phyloP scores from a whole-genome alignment of 2,329 filamentous ascomycete species.

The Ascochyta clinopodiicola region DNA sequence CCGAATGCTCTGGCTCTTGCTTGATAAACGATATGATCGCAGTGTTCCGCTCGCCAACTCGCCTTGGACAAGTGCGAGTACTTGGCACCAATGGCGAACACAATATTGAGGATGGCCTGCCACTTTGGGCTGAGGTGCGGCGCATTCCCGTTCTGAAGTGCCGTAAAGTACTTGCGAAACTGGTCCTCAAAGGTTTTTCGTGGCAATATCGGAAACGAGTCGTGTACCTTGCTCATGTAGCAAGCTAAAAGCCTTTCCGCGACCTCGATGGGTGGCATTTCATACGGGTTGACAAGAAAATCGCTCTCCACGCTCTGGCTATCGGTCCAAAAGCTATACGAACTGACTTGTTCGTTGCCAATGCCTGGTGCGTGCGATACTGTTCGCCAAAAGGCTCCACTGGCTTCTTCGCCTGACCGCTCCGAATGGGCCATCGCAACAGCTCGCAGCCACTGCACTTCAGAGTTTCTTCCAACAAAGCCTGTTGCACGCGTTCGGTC shows the following conservation, averaged over 20 bases:
- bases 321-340: conserved; percentile 45
- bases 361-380: conserved; percentile 7
- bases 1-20: conserved; percentile 46
- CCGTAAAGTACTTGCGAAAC: conserved; percentile 42
- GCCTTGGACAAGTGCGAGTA: conserved; percentile 45
- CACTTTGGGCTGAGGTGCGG: conserved; percentile 37
- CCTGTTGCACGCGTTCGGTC: conserved; percentile 39
- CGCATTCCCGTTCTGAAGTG: conserved; percentile 26
- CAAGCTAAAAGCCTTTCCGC: conserved; percentile 44
- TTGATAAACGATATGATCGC: conserved; percentile 49
- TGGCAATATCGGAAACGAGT: conserved; percentile 48
- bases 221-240: conserved; percentile 50
- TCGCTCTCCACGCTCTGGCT: conserved; percentile 32
- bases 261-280: conserved; percentile 39
- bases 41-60: conserved; percentile 31
- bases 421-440: conserved; percentile 32
- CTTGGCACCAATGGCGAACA: conserved; percentile 53
- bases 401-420: conserved; percentile 18
- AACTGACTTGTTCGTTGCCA: conserved; percentile 37
- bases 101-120: conserved; percentile 51
- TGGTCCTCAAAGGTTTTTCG: conserved; percentile 42
- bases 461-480: conserved; percentile 44
- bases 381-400: conserved; percentile 7
- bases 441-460: conserved; percentile 42
- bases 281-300: conserved; percentile 38